Evolutionary conservation across 768 basidiomycete genomes (phyloP).

Genomic region (Russula ochroleuca): DNA sequence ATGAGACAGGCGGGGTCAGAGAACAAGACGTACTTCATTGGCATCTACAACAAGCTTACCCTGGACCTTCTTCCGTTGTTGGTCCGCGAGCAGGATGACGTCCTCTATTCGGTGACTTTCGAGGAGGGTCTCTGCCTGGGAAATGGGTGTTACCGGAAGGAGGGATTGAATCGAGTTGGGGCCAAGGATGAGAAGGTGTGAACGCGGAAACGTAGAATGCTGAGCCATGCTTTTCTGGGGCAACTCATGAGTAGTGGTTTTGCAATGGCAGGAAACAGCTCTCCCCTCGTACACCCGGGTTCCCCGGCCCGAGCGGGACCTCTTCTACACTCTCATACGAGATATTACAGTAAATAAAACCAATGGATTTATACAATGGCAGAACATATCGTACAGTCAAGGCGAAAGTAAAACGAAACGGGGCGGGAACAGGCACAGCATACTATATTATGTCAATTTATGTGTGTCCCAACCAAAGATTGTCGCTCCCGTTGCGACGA

Average conservation of each 20-base stretch:
- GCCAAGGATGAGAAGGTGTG: constrained; percentile 62
- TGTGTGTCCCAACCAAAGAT: too few relatives aligned
- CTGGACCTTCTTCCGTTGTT: constrained; percentile 55
- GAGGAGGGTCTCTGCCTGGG: constrained; percentile 67
- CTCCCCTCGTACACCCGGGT: too few relatives aligned
- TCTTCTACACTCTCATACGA: too few relatives aligned
- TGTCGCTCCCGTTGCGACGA: too few relatives aligned
- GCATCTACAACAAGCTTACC: constrained; percentile 48
- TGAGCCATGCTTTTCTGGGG: constrained; percentile 17
- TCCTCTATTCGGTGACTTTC: constrained; percentile 61
- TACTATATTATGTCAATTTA: too few relatives aligned
- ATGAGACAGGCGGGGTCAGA: not conserved
- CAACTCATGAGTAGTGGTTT: not conserved
- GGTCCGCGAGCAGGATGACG: constrained; percentile 56
- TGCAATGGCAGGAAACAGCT: too few relatives aligned
- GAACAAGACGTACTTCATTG: constrained; percentile 44
- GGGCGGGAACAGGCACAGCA: too few relatives aligned
- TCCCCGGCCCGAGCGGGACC: too few relatives aligned
- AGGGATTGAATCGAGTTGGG: constrained; percentile 58
- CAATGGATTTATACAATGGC: too few relatives aligned
- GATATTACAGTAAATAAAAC: too few relatives aligned
- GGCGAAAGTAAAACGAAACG: too few relatives aligned
- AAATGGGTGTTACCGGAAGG: constrained; percentile 65
- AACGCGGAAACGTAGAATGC: constrained; percentile 51
- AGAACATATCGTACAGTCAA: too few relatives aligned